phyloP scores from a whole-genome alignment of 495 filamentous ascomycete genomes.

The Amphirosellinia nigrospora region DNA sequence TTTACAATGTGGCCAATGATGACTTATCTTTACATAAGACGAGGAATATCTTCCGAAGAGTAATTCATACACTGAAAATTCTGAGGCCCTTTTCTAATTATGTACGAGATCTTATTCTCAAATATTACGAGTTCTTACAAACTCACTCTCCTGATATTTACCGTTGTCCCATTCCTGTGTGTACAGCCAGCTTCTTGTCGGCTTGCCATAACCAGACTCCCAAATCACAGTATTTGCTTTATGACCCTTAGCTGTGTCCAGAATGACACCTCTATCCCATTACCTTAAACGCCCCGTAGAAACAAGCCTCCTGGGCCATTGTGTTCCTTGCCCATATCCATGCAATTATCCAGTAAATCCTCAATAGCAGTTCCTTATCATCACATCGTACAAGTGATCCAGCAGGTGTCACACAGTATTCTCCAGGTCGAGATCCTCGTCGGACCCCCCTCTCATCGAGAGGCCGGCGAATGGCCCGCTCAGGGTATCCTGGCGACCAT shows the following conservation, averaged over 20 bases:
- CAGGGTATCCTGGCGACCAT: conserved; percentile 8
- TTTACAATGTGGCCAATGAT: conserved; percentile 36
- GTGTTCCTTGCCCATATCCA: conserved; percentile 4
- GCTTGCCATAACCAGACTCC: not conserved
- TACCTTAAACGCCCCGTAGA: conserved; percentile 12
- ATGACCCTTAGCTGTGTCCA: not conserved
- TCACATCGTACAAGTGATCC: conserved; percentile 14
- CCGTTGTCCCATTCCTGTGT: not conserved
- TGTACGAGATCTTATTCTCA: not conserved
- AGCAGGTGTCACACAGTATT: not conserved
- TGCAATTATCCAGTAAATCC: conserved; percentile 1
- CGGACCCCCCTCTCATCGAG: not conserved
- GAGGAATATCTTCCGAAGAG: conserved; percentile 33
- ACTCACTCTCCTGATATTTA: not conserved
- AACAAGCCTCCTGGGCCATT: conserved; percentile 13
- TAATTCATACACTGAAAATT: conserved; percentile 45
- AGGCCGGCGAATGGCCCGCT: not conserved
- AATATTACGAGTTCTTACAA: not conserved
- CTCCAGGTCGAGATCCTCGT: not conserved
- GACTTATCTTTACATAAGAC: conserved; percentile 40
- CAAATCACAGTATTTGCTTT: not conserved
- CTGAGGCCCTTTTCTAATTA: conserved; percentile 36
- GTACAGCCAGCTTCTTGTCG: not conserved
- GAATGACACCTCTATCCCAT: conserved; percentile 15
- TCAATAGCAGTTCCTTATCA: conserved; percentile 7